Percentiles rank a stretch among this genome's conserved stretches.
phyloP scores from a whole-genome alignment of 805 yeast genomes.

The Schwanniomyces occidentalis region DNA sequence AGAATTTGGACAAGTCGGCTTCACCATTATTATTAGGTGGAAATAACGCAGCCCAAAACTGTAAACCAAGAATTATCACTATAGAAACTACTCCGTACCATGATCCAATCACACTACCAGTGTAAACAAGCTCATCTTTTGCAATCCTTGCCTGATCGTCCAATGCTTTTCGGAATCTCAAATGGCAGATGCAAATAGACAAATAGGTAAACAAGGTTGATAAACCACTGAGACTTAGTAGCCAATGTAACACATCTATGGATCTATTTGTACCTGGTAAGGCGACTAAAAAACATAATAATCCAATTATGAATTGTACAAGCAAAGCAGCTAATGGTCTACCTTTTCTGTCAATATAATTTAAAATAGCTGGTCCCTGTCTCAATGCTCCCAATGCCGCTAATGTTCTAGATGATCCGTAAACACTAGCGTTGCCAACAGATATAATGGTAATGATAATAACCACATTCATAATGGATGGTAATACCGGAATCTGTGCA shows the following conservation, averaged over 20 bases:
- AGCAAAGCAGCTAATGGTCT: slow-evolving; percentile 41
- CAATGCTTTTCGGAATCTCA: slow-evolving; percentile 42
- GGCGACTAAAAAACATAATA: slow-evolving; percentile 63
- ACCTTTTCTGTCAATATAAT: slow-evolving; percentile 41
- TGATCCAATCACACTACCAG: slow-evolving; percentile 51
- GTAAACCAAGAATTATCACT: slow-evolving; percentile 47
- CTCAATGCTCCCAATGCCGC: slow-evolving; percentile 71
- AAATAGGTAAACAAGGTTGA: slow-evolving; percentile 43
- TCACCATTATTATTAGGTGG: slow-evolving; percentile 39
- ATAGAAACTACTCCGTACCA: slow-evolving; percentile 51
- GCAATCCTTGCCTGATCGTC: slow-evolving; percentile 30
- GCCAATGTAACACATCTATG: slow-evolving; percentile 37
- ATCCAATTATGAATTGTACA: slow-evolving; percentile 35
- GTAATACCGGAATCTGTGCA: slow-evolving; percentile 64
- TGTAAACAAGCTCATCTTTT: slow-evolving; percentile 33
- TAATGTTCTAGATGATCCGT: slow-evolving; percentile 70
- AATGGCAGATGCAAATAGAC: slow-evolving; percentile 40
- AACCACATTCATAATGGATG: slow-evolving; percentile 73
- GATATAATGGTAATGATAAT: slow-evolving; percentile 71
- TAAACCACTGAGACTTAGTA: slow-evolving; percentile 41
- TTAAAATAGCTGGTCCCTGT: slow-evolving; percentile 53
- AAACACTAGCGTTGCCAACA: slow-evolving; percentile 75
- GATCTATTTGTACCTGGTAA: slow-evolving; percentile 29
- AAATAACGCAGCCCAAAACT: slow-evolving; percentile 65
- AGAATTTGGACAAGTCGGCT: slow-evolving; percentile 33